phyloP scores from a whole-genome alignment of 2,329 filamentous ascomycete species.

The Beauveria bassiana region DNA sequence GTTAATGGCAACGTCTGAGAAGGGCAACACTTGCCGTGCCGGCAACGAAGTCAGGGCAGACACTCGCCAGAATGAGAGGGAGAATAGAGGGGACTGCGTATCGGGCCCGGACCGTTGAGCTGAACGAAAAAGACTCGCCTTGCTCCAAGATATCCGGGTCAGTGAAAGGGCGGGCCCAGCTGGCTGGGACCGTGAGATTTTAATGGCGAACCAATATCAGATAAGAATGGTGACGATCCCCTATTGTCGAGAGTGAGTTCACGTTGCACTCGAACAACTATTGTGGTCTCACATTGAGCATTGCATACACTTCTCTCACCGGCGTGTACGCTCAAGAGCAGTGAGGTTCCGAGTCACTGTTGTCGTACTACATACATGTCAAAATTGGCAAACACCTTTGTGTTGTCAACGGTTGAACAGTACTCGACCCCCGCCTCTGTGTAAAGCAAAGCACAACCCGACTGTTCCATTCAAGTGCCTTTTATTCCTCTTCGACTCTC shows the following conservation, averaged over 20 bases:
- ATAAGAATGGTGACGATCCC: neutral
- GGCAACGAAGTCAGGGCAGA: too few species aligned
- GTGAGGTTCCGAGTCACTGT: neutral
- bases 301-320: neutral
- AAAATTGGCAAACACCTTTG: neutral
- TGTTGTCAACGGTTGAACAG: neutral
- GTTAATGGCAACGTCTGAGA: too few species aligned
- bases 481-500: neutral
- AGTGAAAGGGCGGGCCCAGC: too few species aligned
- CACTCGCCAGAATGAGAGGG: too few species aligned
- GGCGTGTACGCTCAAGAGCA: neutral
- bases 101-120: neutral
- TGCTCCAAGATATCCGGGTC: neutral
- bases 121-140: neutral
- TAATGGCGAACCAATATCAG: neutral
- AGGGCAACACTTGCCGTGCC: too few species aligned
- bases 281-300: neutral
- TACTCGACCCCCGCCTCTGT: neutral
- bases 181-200: neutral
- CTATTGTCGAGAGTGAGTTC: neutral
- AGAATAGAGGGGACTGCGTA: too few species aligned
- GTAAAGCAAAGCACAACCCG: neutral
- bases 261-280: neutral
- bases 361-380: neutral
- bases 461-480: neutral